Percentiles rank a stretch among this genome's conserved stretches.
These are phyloP conservation scores for Daldinia eschscholtzii DNA, from an alignment of 2,329 filamentous ascomycete genomes.

Conservation along the genomic window DNA sequence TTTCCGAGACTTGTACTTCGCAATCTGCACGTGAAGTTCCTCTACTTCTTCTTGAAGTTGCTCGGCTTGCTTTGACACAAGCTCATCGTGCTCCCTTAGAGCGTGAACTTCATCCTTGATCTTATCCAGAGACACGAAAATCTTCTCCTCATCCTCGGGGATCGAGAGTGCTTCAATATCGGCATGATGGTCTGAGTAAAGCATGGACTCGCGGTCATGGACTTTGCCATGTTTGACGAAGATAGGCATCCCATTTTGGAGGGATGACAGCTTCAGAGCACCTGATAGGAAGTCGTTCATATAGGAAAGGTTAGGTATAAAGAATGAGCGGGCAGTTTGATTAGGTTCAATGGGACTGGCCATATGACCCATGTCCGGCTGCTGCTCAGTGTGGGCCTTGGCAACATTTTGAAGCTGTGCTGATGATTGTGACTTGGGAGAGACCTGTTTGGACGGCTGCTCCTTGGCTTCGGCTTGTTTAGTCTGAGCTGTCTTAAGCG, in stretches of 20 bases:
- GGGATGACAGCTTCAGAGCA: conserved; percentile 64
- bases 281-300: conserved; percentile 70
- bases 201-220: conserved; percentile 57
- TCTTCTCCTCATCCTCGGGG: conserved; percentile 67
- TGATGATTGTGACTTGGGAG: conserved; percentile 35
- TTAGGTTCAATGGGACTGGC: conserved; percentile 51
- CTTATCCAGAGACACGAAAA: conserved; percentile 73
- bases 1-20: conserved; percentile 58
- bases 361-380: conserved; percentile 32
- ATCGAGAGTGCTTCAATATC: conserved; percentile 65
- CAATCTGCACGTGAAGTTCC: conserved; percentile 63
- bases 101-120: conserved; percentile 69
- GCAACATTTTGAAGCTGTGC: conserved; percentile 41
- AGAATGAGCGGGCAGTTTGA: conserved; percentile 65
- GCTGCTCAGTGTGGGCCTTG: conserved; percentile 38
- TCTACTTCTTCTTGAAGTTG: conserved; percentile 66
- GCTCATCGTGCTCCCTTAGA: conserved; percentile 68
- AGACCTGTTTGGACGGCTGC: conserved; percentile 24
- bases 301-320: conserved; percentile 66
- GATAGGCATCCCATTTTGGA: conserved; percentile 67
- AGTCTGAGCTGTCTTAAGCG: conserved; percentile 50
- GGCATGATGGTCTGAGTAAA: conserved; percentile 58
- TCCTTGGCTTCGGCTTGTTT: conserved; percentile 45
- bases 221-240: conserved; percentile 68
- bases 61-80: conserved; percentile 67